A percentile compares a stretch with the other conserved stretches of the same genome.
phyloP scores from a whole-genome alignment of 768 basidiomycete genomes.

The Pisolithus marmoratus region DNA sequence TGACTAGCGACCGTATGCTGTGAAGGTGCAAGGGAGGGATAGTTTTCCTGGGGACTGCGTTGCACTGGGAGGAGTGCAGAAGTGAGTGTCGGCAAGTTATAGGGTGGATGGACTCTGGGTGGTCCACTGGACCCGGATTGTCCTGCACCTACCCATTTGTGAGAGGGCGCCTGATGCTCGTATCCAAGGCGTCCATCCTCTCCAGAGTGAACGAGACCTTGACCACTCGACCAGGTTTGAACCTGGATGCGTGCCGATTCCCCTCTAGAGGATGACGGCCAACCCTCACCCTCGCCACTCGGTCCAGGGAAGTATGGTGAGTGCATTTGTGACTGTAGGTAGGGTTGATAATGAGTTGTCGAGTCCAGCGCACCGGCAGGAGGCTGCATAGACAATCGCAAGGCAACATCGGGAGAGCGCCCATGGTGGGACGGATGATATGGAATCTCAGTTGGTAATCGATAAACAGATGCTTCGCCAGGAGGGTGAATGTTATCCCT shows the following conservation, averaged over 20 bases:
- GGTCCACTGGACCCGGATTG: conserved; percentile 20
- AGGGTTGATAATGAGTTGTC: conserved; percentile 21
- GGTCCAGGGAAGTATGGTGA: conserved; percentile 21
- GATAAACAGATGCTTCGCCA: conserved; percentile 16
- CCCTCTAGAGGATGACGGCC: conserved; percentile 13
- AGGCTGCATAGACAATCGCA: conserved; percentile 16
- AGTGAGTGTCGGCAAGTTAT: conserved; percentile 47
- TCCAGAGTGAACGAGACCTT: conserved; percentile 10
- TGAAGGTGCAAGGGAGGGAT: conserved; percentile 28
- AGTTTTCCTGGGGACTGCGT: conserved; percentile 27
- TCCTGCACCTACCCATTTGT: conserved; percentile 18
- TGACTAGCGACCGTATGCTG: conserved; percentile 24
- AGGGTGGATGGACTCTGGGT: conserved; percentile 21
- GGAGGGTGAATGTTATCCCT: conserved; percentile 21
- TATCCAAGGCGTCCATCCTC: conserved; percentile 28
- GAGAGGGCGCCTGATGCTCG: conserved; percentile 17
- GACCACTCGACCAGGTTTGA: conserved; percentile 22
- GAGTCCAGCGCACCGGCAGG: conserved; percentile 23
- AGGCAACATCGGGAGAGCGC: conserved; percentile 19
- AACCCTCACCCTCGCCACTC: conserved; percentile 13
- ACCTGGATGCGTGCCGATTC: conserved; percentile 16
- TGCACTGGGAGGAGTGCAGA: conserved; percentile 51
- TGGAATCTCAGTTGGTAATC: conserved; percentile 21
- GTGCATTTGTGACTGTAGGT: conserved; percentile 19
- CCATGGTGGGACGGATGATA: conserved; percentile 23